Conservation (phyloP, 345 rosid species). For the Citrus unshiu region DNA sequence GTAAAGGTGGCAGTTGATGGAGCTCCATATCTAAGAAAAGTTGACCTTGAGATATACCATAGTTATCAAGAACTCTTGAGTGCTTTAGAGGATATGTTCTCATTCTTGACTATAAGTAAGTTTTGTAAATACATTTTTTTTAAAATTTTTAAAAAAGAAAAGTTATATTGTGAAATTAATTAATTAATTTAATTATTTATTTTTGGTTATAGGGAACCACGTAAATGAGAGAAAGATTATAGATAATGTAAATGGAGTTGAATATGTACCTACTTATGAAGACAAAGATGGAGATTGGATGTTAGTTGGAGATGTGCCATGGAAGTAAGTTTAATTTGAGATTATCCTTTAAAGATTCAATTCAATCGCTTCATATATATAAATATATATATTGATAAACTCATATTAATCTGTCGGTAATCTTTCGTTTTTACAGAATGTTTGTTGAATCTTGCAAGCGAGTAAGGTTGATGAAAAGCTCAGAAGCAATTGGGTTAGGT, state of each 20-base stretch:
- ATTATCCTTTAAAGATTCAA: background rate
- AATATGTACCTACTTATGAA: slow-evolving; percentile 64
- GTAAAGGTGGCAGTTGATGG: slow-evolving; percentile 81
- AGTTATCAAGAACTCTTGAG: slow-evolving; percentile 41
- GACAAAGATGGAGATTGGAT: slow-evolving; percentile 93
- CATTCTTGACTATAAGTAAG: slow-evolving; percentile 47
- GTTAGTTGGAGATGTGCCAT: slow-evolving; percentile 87
- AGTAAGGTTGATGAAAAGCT: slow-evolving; percentile 56
- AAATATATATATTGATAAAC: background rate
- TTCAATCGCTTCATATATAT: background rate
- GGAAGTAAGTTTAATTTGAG: slow-evolving; percentile 53
- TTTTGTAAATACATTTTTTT: background rate
- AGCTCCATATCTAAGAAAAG: slow-evolving; percentile 66
- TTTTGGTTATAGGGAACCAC: slow-evolving; percentile 31
- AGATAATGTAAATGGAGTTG: slow-evolving; percentile 35
- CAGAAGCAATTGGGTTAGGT: slow-evolving; percentile 51
- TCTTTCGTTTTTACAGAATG: slow-evolving; percentile 40
- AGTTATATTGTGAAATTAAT: background rate
- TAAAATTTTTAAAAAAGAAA: background rate
- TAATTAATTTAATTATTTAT: background rate
- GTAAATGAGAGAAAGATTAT: slow-evolving; percentile 32
- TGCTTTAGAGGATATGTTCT: slow-evolving; percentile 57
- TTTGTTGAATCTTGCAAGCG: slow-evolving; percentile 72
- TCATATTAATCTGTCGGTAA: background rate
- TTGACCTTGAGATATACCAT: slow-evolving; percentile 49